Base-by-base conservation (phyloP, 2,329 filamentous ascomycete genomes). In the Rutstroemia sp. region DNA sequence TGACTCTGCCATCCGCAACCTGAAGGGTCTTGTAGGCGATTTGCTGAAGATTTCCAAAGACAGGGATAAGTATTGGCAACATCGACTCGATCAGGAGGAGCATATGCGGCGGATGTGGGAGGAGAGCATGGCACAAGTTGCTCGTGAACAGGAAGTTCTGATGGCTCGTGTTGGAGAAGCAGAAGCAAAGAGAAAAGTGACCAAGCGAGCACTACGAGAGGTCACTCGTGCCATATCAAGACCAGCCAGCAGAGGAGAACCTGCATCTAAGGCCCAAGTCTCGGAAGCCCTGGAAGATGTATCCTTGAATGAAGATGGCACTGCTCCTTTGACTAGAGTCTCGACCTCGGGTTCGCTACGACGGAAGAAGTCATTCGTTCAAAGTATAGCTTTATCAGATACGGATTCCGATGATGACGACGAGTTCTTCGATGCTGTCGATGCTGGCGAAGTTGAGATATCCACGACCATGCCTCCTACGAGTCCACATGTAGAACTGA, bases 81-180 rank as follows among this genome's bases (percentile, higher is more conserved):
- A 95, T 69, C 86, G 92, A 14, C 77, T 99, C 42, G 92, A 96
- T 64, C 86, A 91, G 54, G 94, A 99, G 73, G 86, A 86, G 45
- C 89, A 96, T 69, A 87, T 97, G 73, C 84, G 94, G 39, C 86
- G 89, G 58, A 89, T 99, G 83, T 99, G 94, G 94, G 94, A 99
- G 73, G 94, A 99, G 67, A 97, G 92, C 72, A 96, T 99, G 94
- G 91, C 94, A 9, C 86, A 92, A 65, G 88, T 99, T n/a, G 94
- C 92, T 17, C 85, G 84, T 56, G 94, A 99, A 70, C 94, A 99
- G 65, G 94, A 97, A 72, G 82, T 91, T 51, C 79, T 99, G 1
- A 90, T 97, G 69, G 89, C 83, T 38, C 87, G 86, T 57, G 88
- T 96, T 59, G 90, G 89, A 46, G 89, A 96, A 71, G 89, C 91